phyloP scores from a whole-genome alignment of 306 rosid species.

The Inga leiocalycina region DNA sequence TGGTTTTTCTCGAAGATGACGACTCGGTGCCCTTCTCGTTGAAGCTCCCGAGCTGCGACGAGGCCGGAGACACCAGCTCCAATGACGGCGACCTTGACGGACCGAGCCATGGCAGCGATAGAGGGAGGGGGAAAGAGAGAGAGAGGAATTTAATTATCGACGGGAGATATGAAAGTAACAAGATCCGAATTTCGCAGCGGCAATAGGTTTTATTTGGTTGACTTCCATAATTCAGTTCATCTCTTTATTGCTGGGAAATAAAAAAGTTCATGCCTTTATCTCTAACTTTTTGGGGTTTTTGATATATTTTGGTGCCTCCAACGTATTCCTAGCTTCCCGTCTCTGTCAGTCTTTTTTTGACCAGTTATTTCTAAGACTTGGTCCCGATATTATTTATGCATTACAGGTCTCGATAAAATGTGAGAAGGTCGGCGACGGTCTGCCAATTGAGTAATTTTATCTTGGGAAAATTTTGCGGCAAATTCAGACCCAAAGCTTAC shows the following conservation, averaged over 20 bases:
- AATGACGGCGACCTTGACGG: constrained; percentile 17
- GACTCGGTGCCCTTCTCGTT: constrained; percentile 26
- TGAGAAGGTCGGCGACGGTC: too few species aligned
- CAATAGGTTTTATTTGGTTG: not conserved
- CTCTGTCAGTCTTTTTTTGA: too few species aligned
- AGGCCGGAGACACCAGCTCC: constrained; percentile 39
- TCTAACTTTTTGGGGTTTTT: too few species aligned
- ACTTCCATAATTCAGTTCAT: not conserved
- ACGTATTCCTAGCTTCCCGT: too few species aligned
- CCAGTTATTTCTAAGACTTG: too few species aligned
- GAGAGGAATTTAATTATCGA: not conserved
- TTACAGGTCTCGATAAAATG: too few species aligned
- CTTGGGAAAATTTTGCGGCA: too few species aligned
- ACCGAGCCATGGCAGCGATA: not conserved
- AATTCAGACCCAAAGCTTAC: too few species aligned
- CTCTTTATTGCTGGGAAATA: not conserved
- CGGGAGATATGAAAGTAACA: not conserved
- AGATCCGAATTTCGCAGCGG: not conserved
- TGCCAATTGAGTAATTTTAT: not conserved
- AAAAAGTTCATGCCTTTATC: not conserved
- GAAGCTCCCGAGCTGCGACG: constrained; percentile 28
- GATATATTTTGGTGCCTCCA: too few species aligned
- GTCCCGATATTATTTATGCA: too few species aligned
- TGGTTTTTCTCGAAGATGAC: constrained; percentile 32
- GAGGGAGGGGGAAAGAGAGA: not conserved